phyloP scores from a whole-genome alignment of 306 rosid species.

The Mucuna pruriens region DNA sequence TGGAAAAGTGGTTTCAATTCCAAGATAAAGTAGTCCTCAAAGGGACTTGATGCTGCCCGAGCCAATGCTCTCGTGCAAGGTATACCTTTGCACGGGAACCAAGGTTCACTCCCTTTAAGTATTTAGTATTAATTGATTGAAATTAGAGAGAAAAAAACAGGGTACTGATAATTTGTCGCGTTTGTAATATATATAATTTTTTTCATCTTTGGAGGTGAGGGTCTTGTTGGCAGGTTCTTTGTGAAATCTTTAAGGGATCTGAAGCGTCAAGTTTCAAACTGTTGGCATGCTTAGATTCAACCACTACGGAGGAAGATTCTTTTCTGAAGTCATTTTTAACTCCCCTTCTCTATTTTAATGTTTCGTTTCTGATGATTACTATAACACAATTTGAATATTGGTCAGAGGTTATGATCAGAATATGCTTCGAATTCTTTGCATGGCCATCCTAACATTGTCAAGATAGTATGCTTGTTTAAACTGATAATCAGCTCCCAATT shows the following conservation, averaged over 20 bases:
- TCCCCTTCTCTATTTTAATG: background rate
- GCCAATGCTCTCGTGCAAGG: slow-evolving; percentile 23
- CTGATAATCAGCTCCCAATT: background rate
- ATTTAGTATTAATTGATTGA: background rate
- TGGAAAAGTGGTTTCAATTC: slow-evolving; percentile 10
- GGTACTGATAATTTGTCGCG: background rate
- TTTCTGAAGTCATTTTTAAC: background rate
- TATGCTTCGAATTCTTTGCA: background rate
- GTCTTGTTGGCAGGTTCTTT: slow-evolving; percentile 28
- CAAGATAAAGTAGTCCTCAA: slow-evolving; percentile 13
- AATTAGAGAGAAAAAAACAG: slow-evolving; percentile 9
- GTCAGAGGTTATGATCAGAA: background rate
- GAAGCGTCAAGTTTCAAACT: slow-evolving; percentile 19
- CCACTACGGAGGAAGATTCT: background rate
- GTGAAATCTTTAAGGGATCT: slow-evolving; percentile 27
- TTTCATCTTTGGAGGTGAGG: background rate
- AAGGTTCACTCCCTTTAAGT: slow-evolving; percentile 19
- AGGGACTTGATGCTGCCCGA: slow-evolving; percentile 8
- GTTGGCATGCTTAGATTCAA: slow-evolving; percentile 28
- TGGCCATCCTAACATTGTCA: background rate
- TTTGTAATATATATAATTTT: background rate
- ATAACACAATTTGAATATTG: slow-evolving; percentile 17
- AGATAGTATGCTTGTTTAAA: background rate
- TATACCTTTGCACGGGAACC: slow-evolving; percentile 12
- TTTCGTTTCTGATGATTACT: background rate